These are phyloP conservation scores for Wickerhamiella spandovensis DNA, from an alignment of 805 yeast species.

Conservation along the genomic window DNA sequence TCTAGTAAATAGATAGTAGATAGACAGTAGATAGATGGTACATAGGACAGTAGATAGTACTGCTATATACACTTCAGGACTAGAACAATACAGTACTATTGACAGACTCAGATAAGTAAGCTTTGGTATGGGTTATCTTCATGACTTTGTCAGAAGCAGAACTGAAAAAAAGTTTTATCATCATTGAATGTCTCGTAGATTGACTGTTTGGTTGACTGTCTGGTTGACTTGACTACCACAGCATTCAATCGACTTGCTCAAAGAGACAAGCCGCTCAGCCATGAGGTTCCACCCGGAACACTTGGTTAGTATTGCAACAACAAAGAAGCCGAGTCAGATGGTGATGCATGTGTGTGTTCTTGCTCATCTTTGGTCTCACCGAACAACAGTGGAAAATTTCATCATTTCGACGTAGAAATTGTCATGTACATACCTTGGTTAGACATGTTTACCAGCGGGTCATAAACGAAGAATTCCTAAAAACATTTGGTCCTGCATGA, in stretches of 20 bases:
- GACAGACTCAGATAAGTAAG: slow-evolving; percentile 17
- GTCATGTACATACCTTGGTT: slow-evolving; percentile 2
- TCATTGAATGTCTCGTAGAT: slow-evolving; percentile 12
- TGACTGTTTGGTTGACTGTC: too few relatives aligned
- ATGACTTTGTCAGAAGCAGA: slow-evolving; percentile 22
- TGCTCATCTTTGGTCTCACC: slow-evolving; percentile 15
- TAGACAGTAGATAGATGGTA: too few relatives aligned
- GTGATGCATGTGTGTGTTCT: slow-evolving; percentile 21
- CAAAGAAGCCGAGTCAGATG: slow-evolving; percentile 15
- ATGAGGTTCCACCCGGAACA: not conserved
- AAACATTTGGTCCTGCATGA: slow-evolving; percentile 20
- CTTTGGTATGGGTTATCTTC: slow-evolving; percentile 20
- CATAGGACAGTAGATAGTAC: too few relatives aligned
- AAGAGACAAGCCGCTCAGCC: not conserved
- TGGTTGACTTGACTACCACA: not conserved
- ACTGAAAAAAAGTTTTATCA: slow-evolving; percentile 18
- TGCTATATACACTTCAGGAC: not conserved
- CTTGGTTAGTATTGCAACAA: slow-evolving; percentile 1
- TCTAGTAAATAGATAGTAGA: too few relatives aligned
- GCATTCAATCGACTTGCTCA: not conserved
- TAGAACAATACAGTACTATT: not conserved
- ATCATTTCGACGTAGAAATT: not conserved
- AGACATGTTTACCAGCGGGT: slow-evolving; percentile 7
- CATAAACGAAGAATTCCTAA: slow-evolving; percentile 23
- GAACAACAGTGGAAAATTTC: slow-evolving; percentile 5